phyloP scores from a whole-genome alignment of 192 early-diverging fungal genomes.

The Coemansia reversa region DNA sequence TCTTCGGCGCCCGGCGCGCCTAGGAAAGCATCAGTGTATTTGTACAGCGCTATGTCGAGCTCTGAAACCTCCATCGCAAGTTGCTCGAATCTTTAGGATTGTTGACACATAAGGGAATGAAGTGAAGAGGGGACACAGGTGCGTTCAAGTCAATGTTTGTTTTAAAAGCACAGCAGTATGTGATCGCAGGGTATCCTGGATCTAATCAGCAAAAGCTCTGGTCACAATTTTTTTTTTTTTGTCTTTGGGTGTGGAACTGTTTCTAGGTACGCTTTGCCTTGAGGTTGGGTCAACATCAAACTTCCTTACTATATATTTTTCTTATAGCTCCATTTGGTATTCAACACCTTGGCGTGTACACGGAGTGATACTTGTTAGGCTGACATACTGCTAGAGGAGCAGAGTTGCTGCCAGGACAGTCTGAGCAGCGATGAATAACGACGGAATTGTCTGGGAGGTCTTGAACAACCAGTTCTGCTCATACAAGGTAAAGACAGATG shows the following conservation, averaged over 20 bases:
- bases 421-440: conserved; percentile 50
- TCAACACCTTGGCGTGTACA: not conserved
- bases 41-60: conserved; percentile 36
- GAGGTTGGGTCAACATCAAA: not conserved
- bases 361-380: not conserved
- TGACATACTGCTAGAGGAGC: not conserved
- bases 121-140: not conserved
- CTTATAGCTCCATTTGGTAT: not conserved
- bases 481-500: conserved; percentile 94
- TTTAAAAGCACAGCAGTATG: not conserved
- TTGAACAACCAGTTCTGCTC: conserved; percentile 97
- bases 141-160: not conserved
- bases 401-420: not conserved
- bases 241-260: not conserved
- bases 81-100: not conserved
- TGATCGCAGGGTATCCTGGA: not conserved
- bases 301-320: not conserved
- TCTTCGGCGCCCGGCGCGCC: conserved; percentile 8
- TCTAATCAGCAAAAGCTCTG: not conserved
- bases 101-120: not conserved
- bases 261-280: not conserved
- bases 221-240: conserved; percentile 6
- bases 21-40: conserved; percentile 48
- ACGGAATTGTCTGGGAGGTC: conserved; percentile 93
- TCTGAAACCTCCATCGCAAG: conserved; percentile 16